Evolutionary conservation across 1,139 yeast genomes (phyloP), one percentile per base, ranked within the genome.

Genomic region (Hyphopichia fennica): DNA sequence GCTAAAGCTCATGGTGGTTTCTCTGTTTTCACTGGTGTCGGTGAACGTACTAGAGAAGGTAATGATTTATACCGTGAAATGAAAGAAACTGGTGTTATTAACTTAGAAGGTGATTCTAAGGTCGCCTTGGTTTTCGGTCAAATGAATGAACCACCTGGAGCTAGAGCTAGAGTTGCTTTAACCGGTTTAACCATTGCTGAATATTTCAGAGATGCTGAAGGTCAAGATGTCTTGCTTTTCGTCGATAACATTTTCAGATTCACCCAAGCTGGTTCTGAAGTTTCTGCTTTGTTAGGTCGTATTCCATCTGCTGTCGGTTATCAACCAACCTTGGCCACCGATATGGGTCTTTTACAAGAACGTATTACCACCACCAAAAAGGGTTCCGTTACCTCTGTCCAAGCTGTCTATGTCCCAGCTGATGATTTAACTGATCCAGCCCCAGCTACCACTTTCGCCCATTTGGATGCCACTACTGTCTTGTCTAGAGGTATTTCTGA

Each of bases 1-100:
- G 99, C 99, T 74, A 93, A 91, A 84, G 99, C 99, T 65, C 99
- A 93, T 75, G 99, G 99, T 89, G 99, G 99, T 87, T 93, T 91
- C 96, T 93, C 99, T 48, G 99, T 93, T 59, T 93, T 93, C 87
- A 87, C 97, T 66, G 99, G 99, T 89, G 99, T 93, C 77, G 99
- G 99, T 84, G 99, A 93, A 82, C 88, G 99, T 82, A 93, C 99
- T 79, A 95, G 99, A 87, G 99, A 93, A 81, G 99, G 99, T 89
- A 93, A 93, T 84, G 99, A 93, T 86, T 85, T 93, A 78, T 93
- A 93, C 95, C 95, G 96, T 84, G 99, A 93, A 82, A 93, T 93
- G 99, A 90, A 86, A 73, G 99, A 93, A 82, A 91, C 99, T 60
- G 98, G 98, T 84, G 98, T 93, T 79, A 93, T 93, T 77, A 90